Conservation (phyloP, 768 basidiomycete genomes). For the Jaapia argillacea region DNA sequence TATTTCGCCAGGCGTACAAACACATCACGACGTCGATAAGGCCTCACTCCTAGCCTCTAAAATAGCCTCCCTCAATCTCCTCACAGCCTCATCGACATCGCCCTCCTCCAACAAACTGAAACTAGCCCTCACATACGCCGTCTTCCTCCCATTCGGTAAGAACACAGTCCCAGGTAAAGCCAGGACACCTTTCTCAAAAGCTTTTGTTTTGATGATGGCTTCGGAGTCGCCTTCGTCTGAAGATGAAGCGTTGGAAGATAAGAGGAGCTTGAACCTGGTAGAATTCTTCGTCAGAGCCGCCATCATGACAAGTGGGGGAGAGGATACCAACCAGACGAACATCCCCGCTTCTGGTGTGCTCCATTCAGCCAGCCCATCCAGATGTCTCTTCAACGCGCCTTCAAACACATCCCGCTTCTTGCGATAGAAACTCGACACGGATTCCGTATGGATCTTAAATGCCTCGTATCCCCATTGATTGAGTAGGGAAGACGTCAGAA, state of each 20-base stretch:
- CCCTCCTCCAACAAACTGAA: slow-evolving; percentile 63
- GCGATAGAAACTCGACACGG: slow-evolving; percentile 67
- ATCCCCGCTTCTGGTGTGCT: slow-evolving; percentile 66
- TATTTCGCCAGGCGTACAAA: too few relatives aligned
- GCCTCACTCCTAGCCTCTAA: slow-evolving; percentile 9
- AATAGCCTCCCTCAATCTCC: slow-evolving; percentile 33
- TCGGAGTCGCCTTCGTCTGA: slow-evolving; percentile 70
- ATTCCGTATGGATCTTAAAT: slow-evolving; percentile 57
- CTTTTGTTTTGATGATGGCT: slow-evolving; percentile 60
- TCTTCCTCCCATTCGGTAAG: slow-evolving; percentile 58
- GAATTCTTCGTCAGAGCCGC: slow-evolving; percentile 3
- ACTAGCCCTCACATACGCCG: slow-evolving; percentile 70
- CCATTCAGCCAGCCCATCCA: slow-evolving; percentile 74
- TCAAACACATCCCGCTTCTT: slow-evolving; percentile 73
- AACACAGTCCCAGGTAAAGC: slow-evolving; percentile 83
- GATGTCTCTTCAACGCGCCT: slow-evolving; percentile 59
- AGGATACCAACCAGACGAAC: slow-evolving; percentile 70
- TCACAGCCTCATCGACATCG: slow-evolving; percentile 67
- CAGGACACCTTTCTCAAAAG: slow-evolving; percentile 76
- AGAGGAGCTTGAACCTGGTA: slow-evolving; percentile 62
- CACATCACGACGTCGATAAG: too few relatives aligned
- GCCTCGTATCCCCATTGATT: slow-evolving; percentile 69
- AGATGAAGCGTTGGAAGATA: slow-evolving; percentile 22
- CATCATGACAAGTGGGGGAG: background rate
- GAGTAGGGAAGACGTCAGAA: slow-evolving; percentile 47